phyloP scores from a whole-genome alignment of 2,329 filamentous ascomycete genomes.

The Pseudocercospora fuligena region DNA sequence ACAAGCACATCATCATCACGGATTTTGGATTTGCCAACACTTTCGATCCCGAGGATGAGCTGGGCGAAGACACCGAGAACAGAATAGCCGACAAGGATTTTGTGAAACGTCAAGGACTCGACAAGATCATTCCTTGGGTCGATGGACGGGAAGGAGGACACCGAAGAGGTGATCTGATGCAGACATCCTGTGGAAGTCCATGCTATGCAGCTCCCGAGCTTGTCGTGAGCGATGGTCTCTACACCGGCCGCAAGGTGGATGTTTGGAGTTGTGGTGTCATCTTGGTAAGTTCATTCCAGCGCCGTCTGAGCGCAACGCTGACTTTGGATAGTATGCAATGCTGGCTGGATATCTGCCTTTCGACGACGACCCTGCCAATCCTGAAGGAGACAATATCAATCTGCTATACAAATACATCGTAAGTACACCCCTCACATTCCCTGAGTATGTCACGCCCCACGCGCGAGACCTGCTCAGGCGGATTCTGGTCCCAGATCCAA shows the following conservation, averaged over 20 bases:
- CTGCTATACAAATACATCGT: conserved; percentile 99
- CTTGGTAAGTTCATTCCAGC: conserved; percentile 66
- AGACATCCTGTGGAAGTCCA: conserved; percentile 96
- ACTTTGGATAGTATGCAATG: conserved; percentile 84
- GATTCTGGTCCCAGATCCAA: conserved; percentile 92
- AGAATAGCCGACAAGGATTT: conserved; percentile 85
- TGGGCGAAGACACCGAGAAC: conserved; percentile 87
- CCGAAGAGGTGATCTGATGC: conserved; percentile 93
- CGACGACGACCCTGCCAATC: conserved; percentile 96
- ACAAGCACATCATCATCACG: conserved; percentile 99
- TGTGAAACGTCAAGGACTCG: conserved; percentile 83
- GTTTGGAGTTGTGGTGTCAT: conserved; percentile 99
- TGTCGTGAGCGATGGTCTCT: conserved; percentile 95
- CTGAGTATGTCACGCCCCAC: conserved; percentile 97
- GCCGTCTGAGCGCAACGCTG: conserved; percentile 13
- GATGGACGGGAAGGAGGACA: conserved; percentile 61
- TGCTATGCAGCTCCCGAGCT: conserved; percentile 97
- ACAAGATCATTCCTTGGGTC: conserved; percentile 66
- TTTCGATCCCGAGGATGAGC: conserved; percentile 85
- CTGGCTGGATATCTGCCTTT: conserved; percentile 96
- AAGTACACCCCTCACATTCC: conserved; percentile 93
- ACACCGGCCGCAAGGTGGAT: conserved; percentile 96
- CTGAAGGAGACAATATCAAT: conserved; percentile 99
- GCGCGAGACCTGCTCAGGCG: conserved; percentile 88
- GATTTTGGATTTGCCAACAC: conserved; percentile 99